Conservation (phyloP, 164 flowering plant species). For the Annona cherimola region DNA sequence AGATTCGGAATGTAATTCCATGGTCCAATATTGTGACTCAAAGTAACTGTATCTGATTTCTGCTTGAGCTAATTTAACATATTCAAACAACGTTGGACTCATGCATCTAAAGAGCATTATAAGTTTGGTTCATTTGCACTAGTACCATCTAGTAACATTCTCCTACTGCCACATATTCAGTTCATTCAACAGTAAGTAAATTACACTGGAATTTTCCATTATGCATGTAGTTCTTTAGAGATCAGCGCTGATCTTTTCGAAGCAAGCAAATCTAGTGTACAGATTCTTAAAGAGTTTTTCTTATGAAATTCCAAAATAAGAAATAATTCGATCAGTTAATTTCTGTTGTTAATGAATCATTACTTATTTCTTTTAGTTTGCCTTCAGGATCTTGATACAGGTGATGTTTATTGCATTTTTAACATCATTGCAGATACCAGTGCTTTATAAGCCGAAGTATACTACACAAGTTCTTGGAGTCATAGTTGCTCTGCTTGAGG, state of each 20-base stretch:
- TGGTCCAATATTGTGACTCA: not conserved
- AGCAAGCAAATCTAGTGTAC: not conserved
- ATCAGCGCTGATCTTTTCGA: not conserved
- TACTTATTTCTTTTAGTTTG: not conserved
- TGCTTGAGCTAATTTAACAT: not conserved
- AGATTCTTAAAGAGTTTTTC: not conserved
- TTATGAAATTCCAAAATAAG: not conserved
- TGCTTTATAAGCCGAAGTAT: conserved; percentile 47
- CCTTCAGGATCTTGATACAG: not conserved
- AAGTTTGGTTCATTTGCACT: not conserved
- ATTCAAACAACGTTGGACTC: not conserved
- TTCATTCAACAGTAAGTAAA: not conserved
- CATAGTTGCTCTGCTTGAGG: conserved; percentile 84
- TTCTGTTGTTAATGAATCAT: not conserved
- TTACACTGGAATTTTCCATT: not conserved
- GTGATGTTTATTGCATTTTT: not conserved
- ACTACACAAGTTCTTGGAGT: conserved; percentile 78
- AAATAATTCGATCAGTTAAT: not conserved
- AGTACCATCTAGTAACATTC: not conserved
- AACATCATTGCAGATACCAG: conserved; percentile 62
- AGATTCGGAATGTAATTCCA: no score
- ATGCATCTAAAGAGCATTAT: not conserved
- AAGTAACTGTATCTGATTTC: not conserved
- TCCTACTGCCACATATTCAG: not conserved
- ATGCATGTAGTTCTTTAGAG: not conserved